Conservation (phyloP, 2,329 filamentous ascomycete species). For the Immersiporthe knoxdaviesiana region DNA sequence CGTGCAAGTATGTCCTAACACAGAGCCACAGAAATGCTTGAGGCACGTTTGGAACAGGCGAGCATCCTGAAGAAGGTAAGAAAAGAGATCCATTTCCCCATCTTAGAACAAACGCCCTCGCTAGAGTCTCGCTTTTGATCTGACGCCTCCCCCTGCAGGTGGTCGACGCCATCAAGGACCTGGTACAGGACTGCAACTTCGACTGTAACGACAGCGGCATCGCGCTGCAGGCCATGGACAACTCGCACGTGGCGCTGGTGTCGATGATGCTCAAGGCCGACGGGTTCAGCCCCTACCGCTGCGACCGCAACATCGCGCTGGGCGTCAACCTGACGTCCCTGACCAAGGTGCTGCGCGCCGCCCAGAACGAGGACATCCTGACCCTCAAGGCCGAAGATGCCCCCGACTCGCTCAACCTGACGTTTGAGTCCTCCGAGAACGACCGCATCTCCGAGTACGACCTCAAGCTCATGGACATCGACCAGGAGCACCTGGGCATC, state of each 20-base stretch:
- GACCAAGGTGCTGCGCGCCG: slow-evolving; percentile 94
- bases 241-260: slow-evolving; percentile 97
- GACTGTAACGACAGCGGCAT: slow-evolving; percentile 99
- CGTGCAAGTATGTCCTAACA: slow-evolving; percentile 42
- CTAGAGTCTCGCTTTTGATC: slow-evolving; percentile 11
- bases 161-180: slow-evolving; percentile 98
- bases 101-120: slow-evolving; percentile 5
- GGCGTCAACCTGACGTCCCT: slow-evolving; percentile 96
- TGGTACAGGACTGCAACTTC: slow-evolving; percentile 99
- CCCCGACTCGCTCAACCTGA: slow-evolving; percentile 91
- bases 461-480: slow-evolving; percentile 99
- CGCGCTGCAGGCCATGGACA: slow-evolving; percentile 99
- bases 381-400: slow-evolving; percentile 98
- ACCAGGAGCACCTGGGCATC: slow-evolving; percentile 98
- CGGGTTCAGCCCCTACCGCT: slow-evolving; percentile 91
- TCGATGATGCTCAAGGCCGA: slow-evolving; percentile 99
- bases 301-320: slow-evolving; percentile 97
- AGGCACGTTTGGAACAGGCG: slow-evolving; percentile 96
- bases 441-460: slow-evolving; percentile 98
- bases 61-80: slow-evolving; percentile 90
- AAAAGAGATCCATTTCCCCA: slow-evolving; percentile 1
- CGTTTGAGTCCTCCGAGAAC: slow-evolving; percentile 87
- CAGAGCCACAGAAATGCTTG: slow-evolving; percentile 69
- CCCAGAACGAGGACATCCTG: slow-evolving; percentile 90
- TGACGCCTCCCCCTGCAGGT: slow-evolving; percentile 59